Conservation (phyloP, 805 yeast species). For the Brettanomyces anomalus region DNA sequence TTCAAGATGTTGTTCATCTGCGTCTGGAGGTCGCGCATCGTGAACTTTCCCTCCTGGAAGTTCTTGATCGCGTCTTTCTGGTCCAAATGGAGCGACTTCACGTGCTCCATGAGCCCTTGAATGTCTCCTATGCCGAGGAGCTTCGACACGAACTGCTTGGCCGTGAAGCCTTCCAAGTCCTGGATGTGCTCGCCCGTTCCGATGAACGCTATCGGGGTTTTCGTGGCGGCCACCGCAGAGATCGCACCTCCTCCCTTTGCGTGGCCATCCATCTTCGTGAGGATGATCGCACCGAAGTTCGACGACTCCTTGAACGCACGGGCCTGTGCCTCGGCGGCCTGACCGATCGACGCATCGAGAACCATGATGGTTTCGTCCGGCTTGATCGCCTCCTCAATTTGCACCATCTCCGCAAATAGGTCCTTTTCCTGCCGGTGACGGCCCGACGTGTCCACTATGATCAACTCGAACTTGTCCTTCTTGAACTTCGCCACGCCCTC, state of each 20-base stretch:
- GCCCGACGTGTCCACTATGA: conserved; percentile 96
- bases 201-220: conserved; percentile 89
- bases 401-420: conserved; percentile 88
- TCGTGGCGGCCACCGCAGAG: conserved; percentile 95
- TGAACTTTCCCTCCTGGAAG: conserved; percentile 90
- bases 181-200: conserved; percentile 98
- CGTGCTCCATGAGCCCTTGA: conserved; percentile 90
- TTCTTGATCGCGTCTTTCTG: conserved; percentile 88
- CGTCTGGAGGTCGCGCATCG: conserved; percentile 82
- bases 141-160: conserved; percentile 83
- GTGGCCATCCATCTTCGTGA: conserved; percentile 97
- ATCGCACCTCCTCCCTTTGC: conserved; percentile 99
- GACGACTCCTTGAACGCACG: conserved; percentile 89
- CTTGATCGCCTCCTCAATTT: conserved; percentile 75
- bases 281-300: conserved; percentile 88
- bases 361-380: conserved; percentile 99
- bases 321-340: conserved; percentile 94
- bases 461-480: conserved; percentile 83
- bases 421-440: conserved; percentile 94
- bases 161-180: conserved; percentile 86
- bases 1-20: conserved; percentile 93
- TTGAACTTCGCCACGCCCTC: conserved; percentile 91
- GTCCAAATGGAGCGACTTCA: conserved; percentile 76
- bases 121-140: conserved; percentile 92
- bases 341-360: conserved; percentile 94